Evolutionary conservation across 192 early-diverging fungal species (phyloP).

Genomic region (Entomortierella lignicola): DNA sequence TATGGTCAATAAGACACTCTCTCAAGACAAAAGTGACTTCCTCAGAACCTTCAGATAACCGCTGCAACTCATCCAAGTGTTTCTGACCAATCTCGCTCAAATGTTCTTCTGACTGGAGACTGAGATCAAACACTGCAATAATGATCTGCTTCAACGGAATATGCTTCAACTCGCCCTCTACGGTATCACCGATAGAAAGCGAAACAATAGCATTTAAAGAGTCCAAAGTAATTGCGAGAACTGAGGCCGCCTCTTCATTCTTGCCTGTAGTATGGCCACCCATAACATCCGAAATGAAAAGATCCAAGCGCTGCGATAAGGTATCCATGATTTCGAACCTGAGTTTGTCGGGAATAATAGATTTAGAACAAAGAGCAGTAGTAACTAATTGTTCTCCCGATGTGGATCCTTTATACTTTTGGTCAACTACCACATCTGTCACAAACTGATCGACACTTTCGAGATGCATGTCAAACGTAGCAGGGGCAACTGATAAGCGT

Average conservation of each 20-base stretch:
- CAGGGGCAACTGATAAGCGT: conserved; percentile 6
- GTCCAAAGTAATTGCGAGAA: conserved; percentile 14
- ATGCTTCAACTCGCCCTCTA: conserved; percentile 17
- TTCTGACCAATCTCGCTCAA: conserved; percentile 16
- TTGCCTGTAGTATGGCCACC: conserved; percentile 6
- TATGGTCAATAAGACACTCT: conserved; percentile 32
- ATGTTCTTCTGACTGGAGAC: conserved; percentile 24
- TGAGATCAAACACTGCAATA: conserved; percentile 35
- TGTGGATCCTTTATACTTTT: conserved; percentile 20
- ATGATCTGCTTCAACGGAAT: conserved; percentile 28
- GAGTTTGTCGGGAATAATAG: conserved; percentile 4
- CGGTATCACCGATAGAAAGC: conserved; percentile 20
- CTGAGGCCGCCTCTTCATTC: conserved; percentile 14
- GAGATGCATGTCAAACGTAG: conserved; percentile 19
- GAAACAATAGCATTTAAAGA: conserved; percentile 12
- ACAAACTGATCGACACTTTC: conserved; percentile 27
- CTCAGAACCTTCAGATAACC: conserved; percentile 30
- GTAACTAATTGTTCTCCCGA: conserved; percentile 5
- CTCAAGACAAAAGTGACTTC: conserved; percentile 24
- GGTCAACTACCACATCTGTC: conserved; percentile 18
- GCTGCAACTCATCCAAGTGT: conserved; percentile 21
- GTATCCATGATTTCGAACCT: conserved; percentile 31
- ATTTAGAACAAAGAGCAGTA: conserved; percentile 10
- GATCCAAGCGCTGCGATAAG: conserved; percentile 33
- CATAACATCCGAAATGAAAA: conserved; percentile 20